These are phyloP conservation scores for Calonectria ilicicola DNA, from an alignment of 2,329 filamentous ascomycete genomes.

Conservation along the genomic window DNA sequence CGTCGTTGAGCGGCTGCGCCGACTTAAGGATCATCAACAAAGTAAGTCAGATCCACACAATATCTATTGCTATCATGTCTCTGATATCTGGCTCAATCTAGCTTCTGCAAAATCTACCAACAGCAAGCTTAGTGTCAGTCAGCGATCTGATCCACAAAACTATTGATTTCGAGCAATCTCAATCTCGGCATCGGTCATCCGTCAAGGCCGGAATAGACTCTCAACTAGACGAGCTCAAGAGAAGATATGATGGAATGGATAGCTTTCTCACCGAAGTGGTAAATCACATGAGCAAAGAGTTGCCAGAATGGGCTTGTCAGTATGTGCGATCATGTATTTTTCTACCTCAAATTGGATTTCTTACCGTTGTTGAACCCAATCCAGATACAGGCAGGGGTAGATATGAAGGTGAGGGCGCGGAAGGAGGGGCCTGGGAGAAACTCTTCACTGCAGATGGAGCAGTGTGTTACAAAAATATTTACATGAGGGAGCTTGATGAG, in stretches of 20 bases:
- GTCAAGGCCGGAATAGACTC: conserved; percentile 79
- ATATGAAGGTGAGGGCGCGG: conserved; percentile 71
- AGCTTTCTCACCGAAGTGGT: conserved; percentile 77
- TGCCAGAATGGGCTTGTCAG: conserved; percentile 69
- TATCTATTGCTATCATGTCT: neutral
- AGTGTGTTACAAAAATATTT: conserved; percentile 87
- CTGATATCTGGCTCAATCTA: conserved; percentile 45
- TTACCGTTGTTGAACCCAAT: conserved; percentile 76
- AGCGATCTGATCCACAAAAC: conserved; percentile 79
- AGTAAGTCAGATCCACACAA: conserved; percentile 59
- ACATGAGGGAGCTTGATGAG: conserved; percentile 84
- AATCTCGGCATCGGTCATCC: conserved; percentile 76
- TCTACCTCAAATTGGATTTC: conserved; percentile 91
- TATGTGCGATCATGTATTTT: conserved; percentile 83
- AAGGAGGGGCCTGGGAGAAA: conserved; percentile 77
- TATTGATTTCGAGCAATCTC: conserved; percentile 84
- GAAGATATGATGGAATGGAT: conserved; percentile 82
- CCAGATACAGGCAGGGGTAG: conserved; percentile 65
- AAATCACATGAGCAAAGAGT: conserved; percentile 68
- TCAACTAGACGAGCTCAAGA: conserved; percentile 82
- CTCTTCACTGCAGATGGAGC: conserved; percentile 79
- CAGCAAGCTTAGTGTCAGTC: conserved; percentile 70
- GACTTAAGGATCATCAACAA: conserved; percentile 35
- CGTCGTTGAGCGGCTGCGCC: conserved; percentile 32
- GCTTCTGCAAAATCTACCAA: conserved; percentile 71